Percentiles rank a stretch among this genome's conserved stretches.
Evolutionary conservation across 2,329 filamentous ascomycete genomes (phyloP).

Genomic region (Hypoxylon sp.): DNA sequence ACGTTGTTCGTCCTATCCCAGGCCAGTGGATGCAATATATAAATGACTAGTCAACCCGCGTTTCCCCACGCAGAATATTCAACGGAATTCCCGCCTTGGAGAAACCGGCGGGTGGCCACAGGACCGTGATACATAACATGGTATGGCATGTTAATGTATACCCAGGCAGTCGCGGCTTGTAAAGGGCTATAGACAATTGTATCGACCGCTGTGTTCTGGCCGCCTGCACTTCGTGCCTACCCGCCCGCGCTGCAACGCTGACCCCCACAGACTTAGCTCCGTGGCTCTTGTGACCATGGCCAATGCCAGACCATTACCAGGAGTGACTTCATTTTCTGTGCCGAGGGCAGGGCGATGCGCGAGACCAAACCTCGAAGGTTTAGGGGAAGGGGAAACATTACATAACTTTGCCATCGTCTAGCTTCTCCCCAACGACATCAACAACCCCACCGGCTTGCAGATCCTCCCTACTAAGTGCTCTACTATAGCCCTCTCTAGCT

Average conservation of each 20-base stretch:
- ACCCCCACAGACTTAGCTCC: constrained; percentile 30
- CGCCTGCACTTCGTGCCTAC: constrained; percentile 17
- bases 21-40: background rate
- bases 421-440: background rate
- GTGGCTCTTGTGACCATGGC: background rate
- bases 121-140: background rate
- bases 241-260: constrained; percentile 27
- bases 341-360: background rate
- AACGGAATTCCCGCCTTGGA: constrained; percentile 19
- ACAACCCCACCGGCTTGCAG: background rate
- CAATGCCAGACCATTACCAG: background rate
- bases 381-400: constrained; percentile 8
- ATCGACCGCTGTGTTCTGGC: constrained; percentile 20
- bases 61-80: constrained; percentile 16
- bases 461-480: background rate
- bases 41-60: background rate
- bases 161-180: background rate
- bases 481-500: constrained; percentile 5
- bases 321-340: constrained; percentile 14
- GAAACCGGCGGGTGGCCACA: constrained; percentile 15
- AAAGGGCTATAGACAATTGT: constrained; percentile 1
- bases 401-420: constrained; percentile 2
- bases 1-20: background rate
- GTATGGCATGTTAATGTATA: background rate
- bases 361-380: constrained; percentile 7